Evolutionary conservation across 306 rosid species (phyloP), one percentile per base, ranked within the genome.

Genomic region (Hylodesmum podocarpum): DNA sequence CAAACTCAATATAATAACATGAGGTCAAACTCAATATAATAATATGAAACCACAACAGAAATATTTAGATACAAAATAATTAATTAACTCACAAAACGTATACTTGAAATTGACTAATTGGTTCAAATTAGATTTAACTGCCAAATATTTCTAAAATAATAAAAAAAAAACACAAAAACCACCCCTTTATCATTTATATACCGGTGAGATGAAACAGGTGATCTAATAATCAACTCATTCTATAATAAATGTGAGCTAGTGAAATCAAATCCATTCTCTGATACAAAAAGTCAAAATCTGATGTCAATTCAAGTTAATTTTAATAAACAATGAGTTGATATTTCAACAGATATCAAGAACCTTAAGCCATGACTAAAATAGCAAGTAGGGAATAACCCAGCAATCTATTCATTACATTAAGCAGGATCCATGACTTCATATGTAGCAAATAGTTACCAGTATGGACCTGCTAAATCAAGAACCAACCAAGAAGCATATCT

Each of bases 1-100:
- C n/a, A n/a, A n/a, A n/a, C n/a, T n/a, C n/a, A n/a, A 44, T 70
- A 55, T 64, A 81, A 46, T 22, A 63, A 27, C 41, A 54, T 66
- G 66, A 65, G 25, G 76, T 64, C 66, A 65, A 49, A 72, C 36
- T 3, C 6, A 33, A 2, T 6, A n/a, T n/a, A n/a, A n/a, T n/a
- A n/a, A n/a, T n/a, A n/a, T n/a, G n/a, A n/a, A n/a, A n/a, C n/a
- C n/a, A n/a, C n/a, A n/a, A n/a, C n/a, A n/a, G n/a, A n/a, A n/a
- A n/a, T n/a, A n/a, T n/a, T n/a, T n/a, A n/a, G n/a, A n/a, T n/a
- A n/a, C n/a, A n/a, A n/a, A n/a, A n/a, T n/a, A n/a, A n/a, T n/a
- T n/a, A n/a, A n/a, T n/a, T n/a, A n/a, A n/a, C n/a, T n/a, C n/a
- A n/a, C n/a, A n/a, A n/a, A n/a, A n/a, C n/a, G n/a, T n/a, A n/a